These are phyloP conservation scores for Gomphus bonarii DNA, from an alignment of 1,284 basidiomycete genomes.

Conservation along the genomic window DNA sequence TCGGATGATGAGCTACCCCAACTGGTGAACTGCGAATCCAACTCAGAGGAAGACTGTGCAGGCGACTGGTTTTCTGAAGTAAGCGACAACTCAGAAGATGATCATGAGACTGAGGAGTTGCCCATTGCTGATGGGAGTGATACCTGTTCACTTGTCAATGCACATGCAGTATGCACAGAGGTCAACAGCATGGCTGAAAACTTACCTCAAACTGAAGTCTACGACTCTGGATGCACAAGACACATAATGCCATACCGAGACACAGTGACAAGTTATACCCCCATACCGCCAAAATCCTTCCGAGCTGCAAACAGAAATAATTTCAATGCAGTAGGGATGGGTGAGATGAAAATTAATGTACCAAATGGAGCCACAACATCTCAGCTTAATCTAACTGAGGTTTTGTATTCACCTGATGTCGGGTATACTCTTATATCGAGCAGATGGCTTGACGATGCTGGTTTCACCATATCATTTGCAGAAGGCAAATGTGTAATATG, in stretches of 20 bases:
- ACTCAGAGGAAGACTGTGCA: too few species aligned
- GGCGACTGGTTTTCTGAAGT: too few species aligned
- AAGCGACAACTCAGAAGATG: background rate
- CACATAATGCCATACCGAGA: slow-evolving; percentile 31
- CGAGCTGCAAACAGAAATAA: background rate
- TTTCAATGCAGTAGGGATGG: background rate
- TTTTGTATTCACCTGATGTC: too few species aligned
- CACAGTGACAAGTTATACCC: slow-evolving; percentile 16
- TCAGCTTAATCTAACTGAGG: too few species aligned
- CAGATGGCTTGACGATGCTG: background rate
- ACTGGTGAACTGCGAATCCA: slow-evolving; percentile 8
- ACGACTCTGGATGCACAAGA: slow-evolving; percentile 11
- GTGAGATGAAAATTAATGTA: background rate
- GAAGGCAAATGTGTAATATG: background rate
- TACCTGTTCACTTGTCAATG: background rate
- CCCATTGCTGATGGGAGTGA: background rate
- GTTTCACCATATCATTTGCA: slow-evolving; percentile 4
- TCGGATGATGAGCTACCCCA: background rate
- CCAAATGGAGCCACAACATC: background rate
- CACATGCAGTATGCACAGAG: background rate
- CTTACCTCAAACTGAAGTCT: slow-evolving; percentile 3
- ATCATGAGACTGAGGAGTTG: background rate
- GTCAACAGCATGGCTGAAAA: background rate
- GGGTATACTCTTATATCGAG: background rate
- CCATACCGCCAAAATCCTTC: slow-evolving; percentile 11